A percentile compares a stretch with the other conserved stretches of the same genome.
These are phyloP conservation scores for Tetrahymena elliotti DNA, from an alignment of 73 alveolate species.

Conservation along the genomic window DNA sequence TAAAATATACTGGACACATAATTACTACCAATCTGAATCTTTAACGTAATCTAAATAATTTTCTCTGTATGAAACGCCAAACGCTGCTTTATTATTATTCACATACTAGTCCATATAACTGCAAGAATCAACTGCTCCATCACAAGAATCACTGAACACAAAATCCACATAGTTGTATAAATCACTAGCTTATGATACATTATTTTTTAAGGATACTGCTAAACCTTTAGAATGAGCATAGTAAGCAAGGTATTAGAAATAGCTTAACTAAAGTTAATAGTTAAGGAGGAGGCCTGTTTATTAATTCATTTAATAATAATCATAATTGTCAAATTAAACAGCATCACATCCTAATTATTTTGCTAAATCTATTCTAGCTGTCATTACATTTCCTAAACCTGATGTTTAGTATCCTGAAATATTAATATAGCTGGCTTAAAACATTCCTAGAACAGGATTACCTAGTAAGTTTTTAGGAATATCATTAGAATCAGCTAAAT, in stretches of 20 bases:
- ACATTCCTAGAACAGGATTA: neutral
- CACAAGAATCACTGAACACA: neutral
- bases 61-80: neutral
- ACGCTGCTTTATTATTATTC: neutral
- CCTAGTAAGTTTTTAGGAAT: neutral
- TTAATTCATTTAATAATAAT: neutral
- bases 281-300: neutral
- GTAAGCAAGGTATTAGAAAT: neutral
- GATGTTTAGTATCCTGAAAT: neutral
- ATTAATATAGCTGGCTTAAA: neutral
- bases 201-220: neutral
- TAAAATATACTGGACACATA: neutral
- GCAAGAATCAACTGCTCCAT: neutral
- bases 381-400: neutral
- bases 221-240: neutral
- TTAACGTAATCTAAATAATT: neutral
- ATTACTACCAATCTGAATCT: neutral
- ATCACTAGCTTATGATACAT: neutral
- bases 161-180: neutral
- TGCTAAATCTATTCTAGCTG: slow-evolving; percentile 5
- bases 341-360: neutral
- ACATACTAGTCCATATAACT: neutral
- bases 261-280: neutral
- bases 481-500: neutral
- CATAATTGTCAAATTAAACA: neutral